phyloP scores from a whole-genome alignment of 2,329 filamentous ascomycete genomes.

The Fusarium domesticum region DNA sequence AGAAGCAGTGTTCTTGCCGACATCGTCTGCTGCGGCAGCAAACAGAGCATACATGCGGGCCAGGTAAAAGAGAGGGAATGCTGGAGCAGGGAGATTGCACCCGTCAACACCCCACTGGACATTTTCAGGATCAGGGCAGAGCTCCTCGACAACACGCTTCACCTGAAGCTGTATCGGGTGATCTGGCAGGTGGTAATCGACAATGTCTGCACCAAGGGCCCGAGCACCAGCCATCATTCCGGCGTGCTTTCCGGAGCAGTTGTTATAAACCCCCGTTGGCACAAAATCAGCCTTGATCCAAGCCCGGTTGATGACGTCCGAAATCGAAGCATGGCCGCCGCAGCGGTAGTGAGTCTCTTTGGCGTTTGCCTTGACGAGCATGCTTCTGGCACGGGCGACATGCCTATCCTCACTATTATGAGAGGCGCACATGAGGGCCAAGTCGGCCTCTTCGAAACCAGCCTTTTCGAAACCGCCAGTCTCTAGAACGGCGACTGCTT shows the following conservation, averaged over 20 bases:
- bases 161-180: slow-evolving; percentile 42
- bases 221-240: slow-evolving; percentile 45
- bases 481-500: slow-evolving; percentile 44
- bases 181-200: slow-evolving; percentile 34
- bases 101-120: slow-evolving; percentile 45
- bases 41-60: slow-evolving; percentile 37
- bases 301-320: slow-evolving; percentile 32
- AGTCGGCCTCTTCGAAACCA: slow-evolving; percentile 39
- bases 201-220: slow-evolving; percentile 32
- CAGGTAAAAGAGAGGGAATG: slow-evolving; percentile 37
- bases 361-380: slow-evolving; percentile 36
- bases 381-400: slow-evolving; percentile 35
- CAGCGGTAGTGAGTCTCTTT: slow-evolving; percentile 40
- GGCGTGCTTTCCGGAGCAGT: slow-evolving; percentile 49
- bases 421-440: slow-evolving; percentile 47
- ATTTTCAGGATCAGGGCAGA: slow-evolving; percentile 28
- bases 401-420: slow-evolving; percentile 45
- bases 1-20: neutral
- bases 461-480: slow-evolving; percentile 38
- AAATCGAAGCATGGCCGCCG: slow-evolving; percentile 41
- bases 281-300: slow-evolving; percentile 40
- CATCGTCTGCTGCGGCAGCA: slow-evolving; percentile 32
- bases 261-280: slow-evolving; percentile 41
- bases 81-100: slow-evolving; percentile 47
- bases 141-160: slow-evolving; percentile 35